A percentile compares a stretch with the other conserved stretches of the same genome.
Evolutionary conservation across 495 filamentous ascomycete species (phyloP).

Genomic region (Trichoderma reesei): DNA sequence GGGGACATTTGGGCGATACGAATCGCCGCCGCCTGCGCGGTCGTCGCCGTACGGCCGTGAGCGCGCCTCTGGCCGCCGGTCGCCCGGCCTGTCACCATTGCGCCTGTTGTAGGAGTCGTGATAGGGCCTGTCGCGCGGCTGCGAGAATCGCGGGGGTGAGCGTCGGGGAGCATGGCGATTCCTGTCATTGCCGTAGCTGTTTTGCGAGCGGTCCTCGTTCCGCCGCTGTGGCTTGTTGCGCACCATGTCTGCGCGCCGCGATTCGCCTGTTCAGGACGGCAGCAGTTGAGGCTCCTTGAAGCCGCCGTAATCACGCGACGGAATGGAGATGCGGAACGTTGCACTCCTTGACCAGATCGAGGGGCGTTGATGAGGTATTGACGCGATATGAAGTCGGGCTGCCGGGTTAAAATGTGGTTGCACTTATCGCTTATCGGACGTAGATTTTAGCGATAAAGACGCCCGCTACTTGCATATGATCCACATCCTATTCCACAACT

Average conservation of each 20-base stretch:
- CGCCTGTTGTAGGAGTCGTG: neutral
- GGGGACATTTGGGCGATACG: slow-evolving; percentile 17
- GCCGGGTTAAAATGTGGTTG: neutral
- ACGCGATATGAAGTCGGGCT: too few species aligned
- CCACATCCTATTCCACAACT: too few species aligned
- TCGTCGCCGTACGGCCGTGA: slow-evolving; percentile 6
- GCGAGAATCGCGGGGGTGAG: neutral
- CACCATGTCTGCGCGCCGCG: neutral
- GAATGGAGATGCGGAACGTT: neutral
- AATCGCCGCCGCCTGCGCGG: slow-evolving; percentile 11
- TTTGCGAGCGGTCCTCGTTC: neutral
- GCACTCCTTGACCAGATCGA: neutral
- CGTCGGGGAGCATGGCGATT: neutral
- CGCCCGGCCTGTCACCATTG: too few species aligned
- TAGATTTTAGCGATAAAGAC: neutral
- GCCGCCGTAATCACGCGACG: neutral
- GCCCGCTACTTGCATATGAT: too few species aligned
- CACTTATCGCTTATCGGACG: neutral
- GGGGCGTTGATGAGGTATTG: neutral
- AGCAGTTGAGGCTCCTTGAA: neutral
- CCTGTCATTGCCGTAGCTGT: neutral
- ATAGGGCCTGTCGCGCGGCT: neutral
- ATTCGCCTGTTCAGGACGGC: neutral
- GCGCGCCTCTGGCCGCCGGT: neutral
- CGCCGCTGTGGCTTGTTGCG: neutral